A percentile compares a stretch with the other conserved stretches of the same genome.
These are phyloP conservation scores for Penicillium hordei DNA, from an alignment of 2,329 filamentous ascomycete species.

Conservation along the genomic window DNA sequence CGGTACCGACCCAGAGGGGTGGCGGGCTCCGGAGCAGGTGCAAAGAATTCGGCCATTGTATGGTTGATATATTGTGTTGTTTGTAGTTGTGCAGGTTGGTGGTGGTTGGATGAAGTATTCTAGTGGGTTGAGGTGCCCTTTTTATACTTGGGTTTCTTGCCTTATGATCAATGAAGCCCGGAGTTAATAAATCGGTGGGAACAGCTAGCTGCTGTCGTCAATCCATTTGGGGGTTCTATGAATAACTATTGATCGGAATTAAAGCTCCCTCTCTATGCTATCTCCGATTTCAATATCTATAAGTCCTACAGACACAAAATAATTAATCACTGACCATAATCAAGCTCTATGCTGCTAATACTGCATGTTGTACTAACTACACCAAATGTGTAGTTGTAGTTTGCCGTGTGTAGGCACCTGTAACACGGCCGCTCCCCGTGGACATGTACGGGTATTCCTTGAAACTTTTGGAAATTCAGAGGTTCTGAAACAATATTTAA, in stretches of 20 bases:
- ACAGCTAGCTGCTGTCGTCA: not conserved
- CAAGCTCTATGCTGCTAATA: not conserved
- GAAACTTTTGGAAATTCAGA: not conserved
- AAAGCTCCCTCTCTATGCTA: not conserved
- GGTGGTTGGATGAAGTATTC: not conserved
- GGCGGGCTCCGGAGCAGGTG: constrained; percentile 52
- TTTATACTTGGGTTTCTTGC: not conserved
- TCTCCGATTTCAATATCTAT: not conserved
- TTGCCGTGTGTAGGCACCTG: not conserved
- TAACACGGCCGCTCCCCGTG: not conserved
- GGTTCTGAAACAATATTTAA: not conserved
- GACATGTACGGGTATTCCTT: not conserved
- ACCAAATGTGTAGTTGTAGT: not conserved
- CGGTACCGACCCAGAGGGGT: constrained; percentile 65
- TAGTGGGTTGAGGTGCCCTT: not conserved
- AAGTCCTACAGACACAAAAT: too few relatives aligned
- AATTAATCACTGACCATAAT: not conserved
- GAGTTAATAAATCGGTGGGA: not conserved
- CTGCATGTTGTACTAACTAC: not conserved
- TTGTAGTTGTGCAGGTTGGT: not conserved
- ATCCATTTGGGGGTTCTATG: not conserved
- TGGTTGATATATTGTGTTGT: not conserved
- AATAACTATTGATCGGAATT: not conserved
- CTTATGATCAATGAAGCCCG: not conserved
- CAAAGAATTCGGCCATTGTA: constrained; percentile 32